Percentiles rank a stretch among this genome's conserved stretches.
Evolutionary conservation across 2,329 filamentous ascomycete species (phyloP).

Genomic region (Colletotrichum tamarilloi): DNA sequence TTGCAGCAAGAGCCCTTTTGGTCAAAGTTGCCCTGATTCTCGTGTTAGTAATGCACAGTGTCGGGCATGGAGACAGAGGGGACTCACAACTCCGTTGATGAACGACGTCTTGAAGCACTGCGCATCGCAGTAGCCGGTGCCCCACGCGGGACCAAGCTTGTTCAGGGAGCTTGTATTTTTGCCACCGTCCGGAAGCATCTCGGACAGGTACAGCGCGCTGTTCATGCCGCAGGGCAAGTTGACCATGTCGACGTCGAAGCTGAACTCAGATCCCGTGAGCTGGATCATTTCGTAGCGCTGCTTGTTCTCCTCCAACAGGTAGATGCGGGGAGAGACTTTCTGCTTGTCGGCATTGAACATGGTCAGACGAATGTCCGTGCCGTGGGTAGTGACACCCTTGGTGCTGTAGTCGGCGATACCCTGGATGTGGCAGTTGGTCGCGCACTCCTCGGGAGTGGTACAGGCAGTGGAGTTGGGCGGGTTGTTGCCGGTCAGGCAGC

Average conservation of each 20-base stretch:
- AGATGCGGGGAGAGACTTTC: constrained; percentile 57
- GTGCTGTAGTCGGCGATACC: constrained; percentile 57
- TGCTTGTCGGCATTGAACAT: constrained; percentile 40
- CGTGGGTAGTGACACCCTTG: constrained; percentile 43
- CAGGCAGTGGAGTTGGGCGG: constrained; percentile 52
- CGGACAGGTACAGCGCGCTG: constrained; percentile 71
- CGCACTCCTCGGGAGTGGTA: constrained; percentile 57
- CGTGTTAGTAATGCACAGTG: constrained; percentile 37
- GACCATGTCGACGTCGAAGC: constrained; percentile 74
- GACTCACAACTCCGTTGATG: constrained; percentile 55
- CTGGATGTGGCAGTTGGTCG: constrained; percentile 62
- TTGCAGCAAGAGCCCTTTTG: constrained; percentile 71
- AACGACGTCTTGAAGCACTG: constrained; percentile 61
- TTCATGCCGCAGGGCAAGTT: constrained; percentile 74
- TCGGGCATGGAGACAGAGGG: constrained; percentile 46
- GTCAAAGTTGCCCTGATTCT: constrained; percentile 62
- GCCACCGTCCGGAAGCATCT: constrained; percentile 73
- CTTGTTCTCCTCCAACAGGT: constrained; percentile 64
- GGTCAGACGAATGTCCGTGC: constrained; percentile 40
- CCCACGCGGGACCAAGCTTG: constrained; percentile 68
- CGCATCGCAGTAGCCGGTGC: constrained; percentile 70
- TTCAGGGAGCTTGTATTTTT: constrained; percentile 59
- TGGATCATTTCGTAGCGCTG: constrained; percentile 68
- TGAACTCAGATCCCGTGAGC: constrained; percentile 70
- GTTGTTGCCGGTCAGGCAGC: constrained; percentile 41